These are phyloP conservation scores for Thermoascus crustaceus DNA, from an alignment of 2,329 filamentous ascomycete genomes.

Conservation along the genomic window DNA sequence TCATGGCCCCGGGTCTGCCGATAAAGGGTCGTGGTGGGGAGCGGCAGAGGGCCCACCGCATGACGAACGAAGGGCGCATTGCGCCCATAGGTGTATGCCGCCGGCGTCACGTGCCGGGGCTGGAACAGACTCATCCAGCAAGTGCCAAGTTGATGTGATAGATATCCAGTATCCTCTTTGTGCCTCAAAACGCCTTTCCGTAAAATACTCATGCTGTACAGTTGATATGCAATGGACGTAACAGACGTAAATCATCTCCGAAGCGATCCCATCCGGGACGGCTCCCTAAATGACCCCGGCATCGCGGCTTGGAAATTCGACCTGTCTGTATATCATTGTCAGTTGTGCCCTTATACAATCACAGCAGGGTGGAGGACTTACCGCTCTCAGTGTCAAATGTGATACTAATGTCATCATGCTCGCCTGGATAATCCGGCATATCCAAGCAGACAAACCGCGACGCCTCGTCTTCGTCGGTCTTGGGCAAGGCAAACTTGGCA, in stretches of 20 bases:
- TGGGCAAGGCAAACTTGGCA: slow-evolving; percentile 80
- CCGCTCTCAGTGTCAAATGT: slow-evolving; percentile 71
- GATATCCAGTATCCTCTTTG: too few species aligned
- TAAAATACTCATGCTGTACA: too few species aligned
- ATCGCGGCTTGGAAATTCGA: slow-evolving; percentile 29
- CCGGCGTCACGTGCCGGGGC: too few species aligned
- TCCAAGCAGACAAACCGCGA: slow-evolving; percentile 76
- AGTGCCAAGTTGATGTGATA: too few species aligned
- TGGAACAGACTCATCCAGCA: too few species aligned
- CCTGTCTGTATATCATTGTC: slow-evolving; percentile 23
- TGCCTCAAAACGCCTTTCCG: too few species aligned
- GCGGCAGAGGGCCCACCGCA: neutral
- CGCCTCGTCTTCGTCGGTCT: slow-evolving; percentile 42
- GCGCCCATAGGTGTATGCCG: neutral
- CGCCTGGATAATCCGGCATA: slow-evolving; percentile 78
- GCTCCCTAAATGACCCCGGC: slow-evolving; percentile 31
- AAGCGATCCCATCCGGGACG: slow-evolving; percentile 34
- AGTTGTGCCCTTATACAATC: slow-evolving; percentile 2
- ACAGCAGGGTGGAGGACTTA: slow-evolving; percentile 39
- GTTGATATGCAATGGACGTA: too few species aligned
- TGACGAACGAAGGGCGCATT: slow-evolving; percentile 14
- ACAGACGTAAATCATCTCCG: too few species aligned
- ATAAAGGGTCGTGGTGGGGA: neutral
- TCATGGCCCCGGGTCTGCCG: neutral
- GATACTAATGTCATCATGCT: slow-evolving; percentile 86